phyloP scores from a whole-genome alignment of 129 eudicot genomes.

The Pittosporum tobira region DNA sequence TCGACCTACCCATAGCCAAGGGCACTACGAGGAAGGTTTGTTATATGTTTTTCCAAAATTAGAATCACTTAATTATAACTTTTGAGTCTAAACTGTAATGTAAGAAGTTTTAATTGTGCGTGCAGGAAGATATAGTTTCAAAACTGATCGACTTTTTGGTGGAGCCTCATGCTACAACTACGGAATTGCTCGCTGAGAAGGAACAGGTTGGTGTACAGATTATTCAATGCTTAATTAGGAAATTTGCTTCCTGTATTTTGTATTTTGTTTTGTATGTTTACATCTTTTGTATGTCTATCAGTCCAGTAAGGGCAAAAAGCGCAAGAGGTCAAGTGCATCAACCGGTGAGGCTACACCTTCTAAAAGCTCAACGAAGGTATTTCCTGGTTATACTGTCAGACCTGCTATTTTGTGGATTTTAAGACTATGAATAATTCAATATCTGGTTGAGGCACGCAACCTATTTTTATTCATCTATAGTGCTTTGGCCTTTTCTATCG shows the following conservation, averaged over 20 bases:
- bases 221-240: not conserved
- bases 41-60: not conserved
- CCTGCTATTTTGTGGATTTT: no score
- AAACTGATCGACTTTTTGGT: slow-evolving; percentile 83
- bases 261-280: not conserved
- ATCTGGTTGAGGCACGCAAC: no score
- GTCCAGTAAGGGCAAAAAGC: slow-evolving; percentile 73
- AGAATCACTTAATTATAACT: not conserved
- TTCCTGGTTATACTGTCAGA: not conserved
- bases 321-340: slow-evolving; percentile 46
- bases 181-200: slow-evolving; percentile 71
- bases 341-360: slow-evolving; percentile 39
- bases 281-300: slow-evolving; percentile 18
- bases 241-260: not conserved
- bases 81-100: not conserved
- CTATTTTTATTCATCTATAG: not conserved
- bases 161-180: slow-evolving; percentile 74
- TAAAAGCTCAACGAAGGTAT: slow-evolving; percentile 79
- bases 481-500: not conserved
- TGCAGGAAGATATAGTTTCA: slow-evolving; percentile 75
- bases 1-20: slow-evolving; percentile 63
- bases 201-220: slow-evolving; percentile 51
- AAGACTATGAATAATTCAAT: no score
- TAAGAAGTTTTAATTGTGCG: slow-evolving; percentile 5
- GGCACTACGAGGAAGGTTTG: slow-evolving; percentile 66